Evolutionary conservation across 306 rosid species (phyloP), one percentile per base, ranked within the genome.

Genomic region (Casuarina cunninghamiana): DNA sequence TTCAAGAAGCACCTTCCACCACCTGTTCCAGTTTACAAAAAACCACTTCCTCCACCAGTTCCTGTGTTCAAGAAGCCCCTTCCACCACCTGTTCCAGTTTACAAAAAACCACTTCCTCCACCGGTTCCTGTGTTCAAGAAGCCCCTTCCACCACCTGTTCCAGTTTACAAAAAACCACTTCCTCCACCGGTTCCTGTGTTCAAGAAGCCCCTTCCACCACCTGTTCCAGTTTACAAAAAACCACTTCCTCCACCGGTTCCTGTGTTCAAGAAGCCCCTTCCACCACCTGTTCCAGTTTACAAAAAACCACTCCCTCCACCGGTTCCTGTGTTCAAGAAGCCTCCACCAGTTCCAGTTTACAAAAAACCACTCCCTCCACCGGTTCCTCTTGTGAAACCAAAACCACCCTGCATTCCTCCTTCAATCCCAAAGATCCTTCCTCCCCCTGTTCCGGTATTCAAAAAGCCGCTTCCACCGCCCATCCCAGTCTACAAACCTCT

Each of bases 1-100:
- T 81, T 54, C 10, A 6, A 75, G 1, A 78, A 85, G 0, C 89
- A 91, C 0, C 45, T 35, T 15, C 93, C 83, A 0, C 88, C 88
- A 0, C 81, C 88, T 0, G 21, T 81, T 0, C 84, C 82, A 0
- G 5, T 68, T 3, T 71, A 72, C 80, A 2, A 62, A 0, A 77
- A 72, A 6, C 78, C 80, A 0, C 10, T 39, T 54, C 26, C 83
- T 0, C 84, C 84, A 15, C 82, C 82, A 1, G 13, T 51, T 0
- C 84, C 77, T 0, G 10, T 43, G 0, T 37, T 1, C 0, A 13
- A 49, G 0, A 75, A 75, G 66, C 75, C 82, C 1, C 35, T 17
- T 42, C 89, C 88, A 0, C 83, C 86, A 0, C 83, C 60, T 0
- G 7, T 69, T 0, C 88, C 89, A 0, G 0, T 57, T 0, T 57